A percentile compares a stretch with the other conserved stretches of the same genome.
These are phyloP conservation scores for Aspergillus bombycis DNA, from an alignment of 2,329 filamentous ascomycete genomes.

Conservation along the genomic window DNA sequence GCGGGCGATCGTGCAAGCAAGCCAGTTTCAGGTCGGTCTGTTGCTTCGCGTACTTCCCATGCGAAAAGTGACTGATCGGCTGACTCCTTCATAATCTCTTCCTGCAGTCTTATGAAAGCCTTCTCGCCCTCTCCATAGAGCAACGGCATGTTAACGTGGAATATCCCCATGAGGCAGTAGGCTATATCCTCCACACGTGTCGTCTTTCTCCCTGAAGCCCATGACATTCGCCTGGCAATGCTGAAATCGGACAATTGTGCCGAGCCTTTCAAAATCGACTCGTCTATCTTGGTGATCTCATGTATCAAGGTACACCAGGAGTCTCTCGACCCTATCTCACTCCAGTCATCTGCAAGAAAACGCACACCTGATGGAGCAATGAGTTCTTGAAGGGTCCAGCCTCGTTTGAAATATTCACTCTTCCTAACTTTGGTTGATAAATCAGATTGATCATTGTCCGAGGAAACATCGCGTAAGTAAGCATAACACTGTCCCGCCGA, in stretches of 20 bases:
- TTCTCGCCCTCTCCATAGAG: constrained; percentile 7
- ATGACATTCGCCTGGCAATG: constrained; percentile 8
- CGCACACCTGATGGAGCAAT: constrained; percentile 27
- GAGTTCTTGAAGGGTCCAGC: constrained; percentile 35
- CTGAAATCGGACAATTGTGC: not conserved
- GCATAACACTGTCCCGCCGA: constrained; percentile 22
- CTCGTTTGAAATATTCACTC: constrained; percentile 28
- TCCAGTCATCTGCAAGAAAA: constrained; percentile 21
- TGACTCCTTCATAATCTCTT: constrained; percentile 10
- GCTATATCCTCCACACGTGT: constrained; percentile 6
- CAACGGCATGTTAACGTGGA: constrained; percentile 9
- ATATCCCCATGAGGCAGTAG: constrained; percentile 10
- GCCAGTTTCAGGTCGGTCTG: not conserved
- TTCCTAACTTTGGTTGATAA: not conserved
- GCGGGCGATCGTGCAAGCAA: constrained; percentile 4
- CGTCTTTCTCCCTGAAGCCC: constrained; percentile 2
- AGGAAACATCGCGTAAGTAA: constrained; percentile 19
- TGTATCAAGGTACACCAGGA: not conserved
- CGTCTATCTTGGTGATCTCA: constrained; percentile 1
- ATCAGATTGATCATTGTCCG: not conserved
- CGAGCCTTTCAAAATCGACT: not conserved
- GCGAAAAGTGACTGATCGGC: constrained; percentile 8
- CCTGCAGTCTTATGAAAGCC: constrained; percentile 3
- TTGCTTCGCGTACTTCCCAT: not conserved
- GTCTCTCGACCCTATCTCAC: constrained; percentile 1